Base-by-base conservation (phyloP, 1,284 basidiomycete species). In the Grifola frondosa region DNA sequence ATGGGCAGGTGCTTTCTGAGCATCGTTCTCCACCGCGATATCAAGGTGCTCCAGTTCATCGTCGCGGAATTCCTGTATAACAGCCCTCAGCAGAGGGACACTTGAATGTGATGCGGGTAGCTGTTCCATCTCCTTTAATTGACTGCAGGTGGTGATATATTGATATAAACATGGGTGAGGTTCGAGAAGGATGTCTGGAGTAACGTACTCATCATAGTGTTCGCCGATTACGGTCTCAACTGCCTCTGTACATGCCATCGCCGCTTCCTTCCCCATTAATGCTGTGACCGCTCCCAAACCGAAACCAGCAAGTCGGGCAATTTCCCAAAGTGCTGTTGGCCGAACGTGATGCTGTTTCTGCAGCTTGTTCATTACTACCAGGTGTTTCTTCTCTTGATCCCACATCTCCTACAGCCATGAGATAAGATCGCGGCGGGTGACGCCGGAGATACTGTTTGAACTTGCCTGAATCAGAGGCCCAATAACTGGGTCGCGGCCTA, bases 241-340 rank as follows among this genome's bases (percentile, higher is more conserved):
- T 0, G 95, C 95, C 65, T 98, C 95, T 0, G 95, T 98, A 57
- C 94, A 97, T 3, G 95, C 95, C 95, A 98, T 98, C 1, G 95
- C 94, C 6, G 93, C 92, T 54, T 97, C 85, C 58, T 84, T 88
- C 13, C 95, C 90, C 78, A 97, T 77, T 15, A 96, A 64, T 1
- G 92, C 95, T 0, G 95, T 97, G 0, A 74, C 76, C 2, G 85
- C 85, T 5, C 95, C 95, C 5, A 98, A 69, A 1, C 87, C 84
- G 60, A 88, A 92, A 2, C 94, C 94, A 37, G 87, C 88, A 2
- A 80, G 77, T 56, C 91, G 89, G 59, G 95, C 96, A 2, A 93
- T 71, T 13, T 91, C 89, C 44, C 84, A 82, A 22, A 98, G 73
- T 1, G 85, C 54, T 1, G 94, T 97, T 11, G 95, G 95, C 21